Base-by-base conservation (phyloP, 2,329 filamentous ascomycete genomes). In the Seiridium cupressi region DNA sequence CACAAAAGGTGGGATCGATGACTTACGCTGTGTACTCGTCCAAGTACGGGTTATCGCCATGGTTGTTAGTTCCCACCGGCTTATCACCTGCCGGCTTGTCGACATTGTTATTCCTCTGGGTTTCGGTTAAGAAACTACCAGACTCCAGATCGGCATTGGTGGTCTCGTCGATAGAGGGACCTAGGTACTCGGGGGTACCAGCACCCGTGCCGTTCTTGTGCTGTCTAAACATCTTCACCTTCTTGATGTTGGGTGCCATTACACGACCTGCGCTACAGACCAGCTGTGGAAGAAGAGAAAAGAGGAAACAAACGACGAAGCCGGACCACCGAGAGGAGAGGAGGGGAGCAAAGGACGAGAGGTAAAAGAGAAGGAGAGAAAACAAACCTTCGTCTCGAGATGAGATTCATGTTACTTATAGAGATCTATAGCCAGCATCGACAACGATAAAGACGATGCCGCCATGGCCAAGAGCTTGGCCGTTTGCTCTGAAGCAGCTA, bases 161-260 rank as follows among this genome's bases (percentile, higher is more conserved):
- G n/a, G 64, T 47, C 35, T 66, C 65, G 26, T 69, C 67, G 35
- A 69, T 63, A 36, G 65, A 61, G 18, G 61, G 61, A 47, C 65
- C 65, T 60, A 61, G 68, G 51, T 66, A 66, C 40, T 62, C 63
- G 49, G 66, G 64, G 13, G 67, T 58, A 26, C 66, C 60, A n/a
- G 67, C 58, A n/a, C 66, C 60, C 60, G 51, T 61, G 48, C 63
- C 62, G 49, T 63, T 63, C 53, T 66, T 62, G 31, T 67, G 64
- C 55, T 67, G 65, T 18, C 67, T 66, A 55, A 72, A 71, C 49
- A 64, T 63, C 63, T 68, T 72, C 40, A 72, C 62, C 61, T 70
- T 72, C 57, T 68, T 71, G 60, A 72, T 67, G 60, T 67, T 70
- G 51, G 69, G 70, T 63, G 67, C 68, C 71, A 73, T 72, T 44